These are phyloP conservation scores for Thalassiosira sp. DNA, from an alignment of 352 stramenopile species.

Conservation along the genomic window DNA sequence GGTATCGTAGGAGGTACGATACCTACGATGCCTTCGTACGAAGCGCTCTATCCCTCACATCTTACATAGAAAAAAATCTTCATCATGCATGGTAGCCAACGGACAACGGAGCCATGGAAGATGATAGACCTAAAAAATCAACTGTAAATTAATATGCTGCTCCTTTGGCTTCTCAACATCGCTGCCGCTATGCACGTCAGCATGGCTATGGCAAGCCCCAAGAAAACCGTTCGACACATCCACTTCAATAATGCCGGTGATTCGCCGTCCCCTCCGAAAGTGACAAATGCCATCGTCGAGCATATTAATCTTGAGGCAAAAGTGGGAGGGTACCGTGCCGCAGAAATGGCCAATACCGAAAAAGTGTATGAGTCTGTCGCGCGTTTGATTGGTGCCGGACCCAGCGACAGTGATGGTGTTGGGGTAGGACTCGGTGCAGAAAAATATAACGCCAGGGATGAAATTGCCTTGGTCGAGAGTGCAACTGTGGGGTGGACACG, in stretches of 20 bases:
- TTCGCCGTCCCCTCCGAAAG: constrained; percentile 53
- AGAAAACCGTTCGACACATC: constrained; percentile 17
- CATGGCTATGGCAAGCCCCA: background rate
- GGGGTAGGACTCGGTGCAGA: background rate
- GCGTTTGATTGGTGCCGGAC: constrained; percentile 42
- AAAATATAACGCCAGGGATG: constrained; percentile 19
- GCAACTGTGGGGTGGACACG: constrained; percentile 71
- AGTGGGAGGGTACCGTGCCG: constrained; percentile 66
- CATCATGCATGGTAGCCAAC: no score
- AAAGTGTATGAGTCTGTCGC: constrained; percentile 51
- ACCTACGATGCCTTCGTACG: no score
- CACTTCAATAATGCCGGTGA: constrained; percentile 73
- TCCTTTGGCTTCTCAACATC: background rate
- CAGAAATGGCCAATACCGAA: constrained; percentile 20
- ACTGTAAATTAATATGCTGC: no score
- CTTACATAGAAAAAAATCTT: no score
- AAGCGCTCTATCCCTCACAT: no score
- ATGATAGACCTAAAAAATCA: no score
- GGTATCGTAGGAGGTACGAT: no score
- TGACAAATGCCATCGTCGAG: constrained; percentile 41
- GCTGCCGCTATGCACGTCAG: background rate
- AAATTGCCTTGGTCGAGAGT: constrained; percentile 67
- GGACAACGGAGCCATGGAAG: no score
- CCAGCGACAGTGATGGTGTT: background rate
- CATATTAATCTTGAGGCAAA: constrained; percentile 57